Base-by-base conservation (phyloP, 2,329 filamentous ascomycete species). In the Alternaria arborescens region DNA sequence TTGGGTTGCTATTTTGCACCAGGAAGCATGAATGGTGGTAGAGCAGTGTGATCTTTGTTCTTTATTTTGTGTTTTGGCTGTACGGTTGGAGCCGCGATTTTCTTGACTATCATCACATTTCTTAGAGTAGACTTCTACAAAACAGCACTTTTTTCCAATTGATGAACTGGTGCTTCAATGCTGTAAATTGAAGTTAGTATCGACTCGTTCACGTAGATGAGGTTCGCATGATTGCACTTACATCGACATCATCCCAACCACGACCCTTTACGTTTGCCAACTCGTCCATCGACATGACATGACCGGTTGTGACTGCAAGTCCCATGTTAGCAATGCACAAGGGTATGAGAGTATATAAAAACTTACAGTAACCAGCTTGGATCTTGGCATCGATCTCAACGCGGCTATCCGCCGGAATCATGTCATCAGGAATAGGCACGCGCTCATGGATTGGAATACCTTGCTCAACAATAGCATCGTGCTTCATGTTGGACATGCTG, bases 371-470 rank as follows among this genome's bases (percentile, higher is more conserved):
- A 22, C 88, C 95, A 62, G 94, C 93, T 71, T 94, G 95, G 76
- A 98, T 97, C 84, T 98, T 98, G 60, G 95, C 95, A 79, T 98
- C 95, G 74, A 98, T 99, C 80, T 99, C 95, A n/a, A 98, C 95
- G 68, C 94, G 86, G 54, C 93, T 97, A 80, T 98, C 95, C 65
- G 90, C 92, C 12, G 95, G 95, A 71, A 98, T 97, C 87, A 95
- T 89, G 32, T 95, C 91, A 67, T 97, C 93, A 4, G 94, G 95
- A 66, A 98, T 92, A 62, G 96, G 93, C 48, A 98, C 89, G 62
- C 94, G 87, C 81, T 97, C 93, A 72, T 91, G 86, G 70, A 97
- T 97, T 30, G 93, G 92, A 69, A 94, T 94, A 58, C 91, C 91
- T 82, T 94, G 91, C 60, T 88, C 87, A 54, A 95, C 92, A 73